phyloP scores from a whole-genome alignment of 2,329 filamentous ascomycete species.

The Talaromyces sp. region DNA sequence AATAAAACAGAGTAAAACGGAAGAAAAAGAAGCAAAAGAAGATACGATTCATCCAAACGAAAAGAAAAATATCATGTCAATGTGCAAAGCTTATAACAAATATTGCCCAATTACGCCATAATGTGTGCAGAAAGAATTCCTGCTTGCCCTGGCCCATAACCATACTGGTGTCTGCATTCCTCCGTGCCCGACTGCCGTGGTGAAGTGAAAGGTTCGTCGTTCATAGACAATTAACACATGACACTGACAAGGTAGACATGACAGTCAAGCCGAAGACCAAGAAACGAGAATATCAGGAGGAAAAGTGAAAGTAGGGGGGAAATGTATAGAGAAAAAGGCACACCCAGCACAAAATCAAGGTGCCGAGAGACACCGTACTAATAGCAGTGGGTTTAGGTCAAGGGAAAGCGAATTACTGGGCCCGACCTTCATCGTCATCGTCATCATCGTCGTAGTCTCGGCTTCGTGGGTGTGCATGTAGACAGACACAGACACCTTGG shows the following conservation, averaged over 20 bases:
- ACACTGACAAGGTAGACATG: not conserved
- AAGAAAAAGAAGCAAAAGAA: not conserved
- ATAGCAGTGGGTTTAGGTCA: not conserved
- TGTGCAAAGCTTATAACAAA: slow-evolving; percentile 14
- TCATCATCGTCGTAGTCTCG: slow-evolving; percentile 7
- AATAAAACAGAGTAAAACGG: not conserved
- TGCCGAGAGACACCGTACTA: not conserved
- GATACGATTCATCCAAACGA: not conserved
- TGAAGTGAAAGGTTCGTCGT: not conserved
- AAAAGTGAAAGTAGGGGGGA: not conserved
- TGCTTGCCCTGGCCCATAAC: not conserved
- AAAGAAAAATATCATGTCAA: slow-evolving; percentile 8
- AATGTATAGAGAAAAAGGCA: not conserved
- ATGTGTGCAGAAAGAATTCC: slow-evolving; percentile 15
- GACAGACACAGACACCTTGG: not conserved
- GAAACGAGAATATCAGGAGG: not conserved
- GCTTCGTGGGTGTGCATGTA: not conserved
- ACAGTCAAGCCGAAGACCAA: not conserved
- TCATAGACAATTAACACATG: not conserved
- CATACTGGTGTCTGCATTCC: not conserved
- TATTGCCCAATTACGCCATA: slow-evolving; percentile 21
- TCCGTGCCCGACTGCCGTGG: not conserved
- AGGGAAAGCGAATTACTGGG: not conserved
- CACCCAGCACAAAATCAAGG: not conserved
- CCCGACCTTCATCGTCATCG: not conserved